These are phyloP conservation scores for Sporothrix inflata DNA, from an alignment of 2,329 filamentous ascomycete species.

Conservation along the genomic window DNA sequence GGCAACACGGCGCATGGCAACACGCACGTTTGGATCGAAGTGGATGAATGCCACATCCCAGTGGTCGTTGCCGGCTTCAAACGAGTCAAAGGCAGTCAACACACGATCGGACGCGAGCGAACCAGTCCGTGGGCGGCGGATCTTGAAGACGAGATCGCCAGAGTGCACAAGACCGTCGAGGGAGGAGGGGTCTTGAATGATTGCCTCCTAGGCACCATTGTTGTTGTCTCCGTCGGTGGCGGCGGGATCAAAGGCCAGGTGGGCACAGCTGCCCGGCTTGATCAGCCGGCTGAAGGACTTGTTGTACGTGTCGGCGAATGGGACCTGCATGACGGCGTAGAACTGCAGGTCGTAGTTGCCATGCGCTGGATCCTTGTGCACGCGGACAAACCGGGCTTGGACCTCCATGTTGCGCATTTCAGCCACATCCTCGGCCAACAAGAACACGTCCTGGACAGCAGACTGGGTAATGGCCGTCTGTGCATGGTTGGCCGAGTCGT, in stretches of 20 bases:
- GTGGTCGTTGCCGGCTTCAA: too few relatives aligned
- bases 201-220: not conserved
- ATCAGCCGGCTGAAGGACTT: not conserved
- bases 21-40: too few relatives aligned
- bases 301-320: not conserved
- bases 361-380: too few relatives aligned
- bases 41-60: too few relatives aligned
- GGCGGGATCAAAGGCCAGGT: not conserved
- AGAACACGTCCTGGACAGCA: slow-evolving; percentile 2
- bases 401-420: not conserved
- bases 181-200: not conserved
- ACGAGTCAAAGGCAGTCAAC: too few relatives aligned
- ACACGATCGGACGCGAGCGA: too few relatives aligned
- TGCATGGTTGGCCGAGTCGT: not conserved
- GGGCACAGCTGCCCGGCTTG: not conserved
- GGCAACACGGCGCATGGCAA: too few relatives aligned
- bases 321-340: not conserved
- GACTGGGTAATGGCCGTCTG: not conserved
- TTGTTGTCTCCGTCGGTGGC: not conserved
- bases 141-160: too few relatives aligned
- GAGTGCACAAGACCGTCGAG: not conserved
- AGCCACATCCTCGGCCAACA: not conserved
- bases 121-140: too few relatives aligned
- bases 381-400: too few relatives aligned
- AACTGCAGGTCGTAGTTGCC: not conserved